A percentile compares a stretch with the other conserved stretches of the same genome.
Conservation (phyloP, 2,329 filamentous ascomycete species). For the Pseudogymnoascus sp. region DNA sequence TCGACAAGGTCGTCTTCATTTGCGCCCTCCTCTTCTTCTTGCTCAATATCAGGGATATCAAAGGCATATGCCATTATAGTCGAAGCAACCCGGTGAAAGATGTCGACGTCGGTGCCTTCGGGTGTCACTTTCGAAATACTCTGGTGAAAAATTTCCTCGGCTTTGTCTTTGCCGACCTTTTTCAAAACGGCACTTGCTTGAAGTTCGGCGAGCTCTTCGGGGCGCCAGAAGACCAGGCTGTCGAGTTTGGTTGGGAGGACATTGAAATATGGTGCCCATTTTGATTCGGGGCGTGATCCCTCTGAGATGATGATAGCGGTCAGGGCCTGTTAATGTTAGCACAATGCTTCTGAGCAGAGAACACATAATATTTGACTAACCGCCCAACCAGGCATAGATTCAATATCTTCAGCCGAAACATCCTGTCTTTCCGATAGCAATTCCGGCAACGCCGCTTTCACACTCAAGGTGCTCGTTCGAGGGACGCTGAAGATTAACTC, state of each 20-base stretch:
- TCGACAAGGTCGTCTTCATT: constrained; percentile 35
- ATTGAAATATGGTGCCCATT: constrained; percentile 47
- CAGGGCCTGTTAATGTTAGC: constrained; percentile 20
- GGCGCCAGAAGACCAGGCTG: constrained; percentile 61
- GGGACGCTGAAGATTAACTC: constrained; percentile 59
- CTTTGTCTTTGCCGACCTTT: constrained; percentile 54
- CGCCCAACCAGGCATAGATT: constrained; percentile 39
- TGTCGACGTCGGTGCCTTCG: constrained; percentile 32
- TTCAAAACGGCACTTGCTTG: constrained; percentile 54
- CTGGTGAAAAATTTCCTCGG: constrained; percentile 48
- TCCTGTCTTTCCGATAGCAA: constrained; percentile 24
- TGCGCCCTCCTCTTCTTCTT: constrained; percentile 37
- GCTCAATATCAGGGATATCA: constrained; percentile 39
- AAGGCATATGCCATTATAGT: constrained; percentile 68
- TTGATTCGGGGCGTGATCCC: constrained; percentile 20
- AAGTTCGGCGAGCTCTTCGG: constrained; percentile 49
- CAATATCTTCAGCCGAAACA: constrained; percentile 29
- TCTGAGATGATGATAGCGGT: constrained; percentile 21
- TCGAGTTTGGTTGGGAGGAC: constrained; percentile 53
- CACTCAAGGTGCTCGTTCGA: constrained; percentile 48
- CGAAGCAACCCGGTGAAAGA: constrained; percentile 55
- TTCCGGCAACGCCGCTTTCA: constrained; percentile 47
- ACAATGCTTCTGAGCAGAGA: not conserved
- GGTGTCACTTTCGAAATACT: constrained; percentile 46
- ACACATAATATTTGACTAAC: constrained; percentile 16